phyloP scores from a whole-genome alignment of 2,329 filamentous ascomycete genomes.

The Alternaria arborescens region DNA sequence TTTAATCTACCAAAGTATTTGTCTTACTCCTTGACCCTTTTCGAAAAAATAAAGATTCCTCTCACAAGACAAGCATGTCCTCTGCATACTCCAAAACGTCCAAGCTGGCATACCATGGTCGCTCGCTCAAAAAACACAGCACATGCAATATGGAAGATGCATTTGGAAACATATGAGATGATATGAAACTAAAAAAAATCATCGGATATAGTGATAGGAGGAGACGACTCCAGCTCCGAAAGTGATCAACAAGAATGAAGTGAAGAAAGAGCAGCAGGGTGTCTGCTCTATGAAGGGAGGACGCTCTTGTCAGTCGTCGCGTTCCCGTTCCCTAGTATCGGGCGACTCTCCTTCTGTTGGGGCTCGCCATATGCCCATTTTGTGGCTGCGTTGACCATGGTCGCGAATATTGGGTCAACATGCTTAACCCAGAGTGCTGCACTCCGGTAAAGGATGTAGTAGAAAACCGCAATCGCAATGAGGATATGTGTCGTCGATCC shows the following conservation, averaged over 20 bases:
- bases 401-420: constrained; percentile 48
- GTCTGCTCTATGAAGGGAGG: constrained; percentile 30
- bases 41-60: background rate
- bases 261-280: background rate
- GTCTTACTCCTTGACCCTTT: background rate
- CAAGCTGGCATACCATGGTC: background rate
- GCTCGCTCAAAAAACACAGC: constrained; percentile 1
- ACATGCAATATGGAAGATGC: background rate
- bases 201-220: background rate
- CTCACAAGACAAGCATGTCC: background rate
- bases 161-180: background rate
- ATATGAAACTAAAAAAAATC: background rate
- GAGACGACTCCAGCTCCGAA: background rate
- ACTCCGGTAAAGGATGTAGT: constrained; percentile 46
- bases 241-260: constrained; percentile 1
- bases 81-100: background rate
- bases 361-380: constrained; percentile 46
- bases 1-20: background rate
- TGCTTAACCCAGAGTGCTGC: constrained; percentile 47
- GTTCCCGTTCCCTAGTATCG: constrained; percentile 34
- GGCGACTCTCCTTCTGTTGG: constrained; percentile 25
- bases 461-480: constrained; percentile 47
- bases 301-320: constrained; percentile 28
- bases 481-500: constrained; percentile 44
- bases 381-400: constrained; percentile 40